These are phyloP conservation scores for Tylopilus sp. DNA, from an alignment of 768 basidiomycete genomes.

Conservation along the genomic window DNA sequence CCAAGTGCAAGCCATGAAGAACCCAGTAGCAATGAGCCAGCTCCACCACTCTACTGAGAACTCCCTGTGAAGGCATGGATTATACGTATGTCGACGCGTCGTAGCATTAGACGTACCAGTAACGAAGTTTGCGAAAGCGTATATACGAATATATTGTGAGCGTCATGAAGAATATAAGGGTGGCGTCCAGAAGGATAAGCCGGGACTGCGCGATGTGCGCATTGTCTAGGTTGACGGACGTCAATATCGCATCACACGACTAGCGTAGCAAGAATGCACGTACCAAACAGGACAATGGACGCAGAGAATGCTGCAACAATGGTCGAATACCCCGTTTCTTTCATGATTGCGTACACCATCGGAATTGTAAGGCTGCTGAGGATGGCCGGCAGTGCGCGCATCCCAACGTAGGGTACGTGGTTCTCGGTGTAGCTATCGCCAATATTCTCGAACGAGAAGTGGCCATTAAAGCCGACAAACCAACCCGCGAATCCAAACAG, in stretches of 20 bases:
- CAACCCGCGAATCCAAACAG: conserved; percentile 92
- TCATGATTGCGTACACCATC: conserved; percentile 94
- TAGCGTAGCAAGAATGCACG: conserved; percentile 25
- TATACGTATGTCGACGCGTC: not conserved
- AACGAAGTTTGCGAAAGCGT: conserved; percentile 91
- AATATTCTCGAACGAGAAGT: conserved; percentile 92
- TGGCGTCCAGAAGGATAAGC: conserved; percentile 91
- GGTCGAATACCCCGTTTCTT: conserved; percentile 94
- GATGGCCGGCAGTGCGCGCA: conserved; percentile 90
- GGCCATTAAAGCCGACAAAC: conserved; percentile 94
- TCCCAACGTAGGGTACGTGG: conserved; percentile 91
- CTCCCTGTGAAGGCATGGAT: conserved; percentile 48
- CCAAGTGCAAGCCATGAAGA: conserved; percentile 94
- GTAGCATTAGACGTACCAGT: conserved; percentile 50
- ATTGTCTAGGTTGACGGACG: conserved; percentile 59
- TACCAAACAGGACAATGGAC: conserved; percentile 81
- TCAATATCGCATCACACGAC: not conserved
- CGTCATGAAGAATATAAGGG: conserved; percentile 93
- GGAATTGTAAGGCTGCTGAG: conserved; percentile 89
- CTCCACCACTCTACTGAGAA: conserved; percentile 92
- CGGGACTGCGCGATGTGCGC: conserved; percentile 96
- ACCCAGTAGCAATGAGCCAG: conserved; percentile 87
- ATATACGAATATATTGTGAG: conserved; percentile 92
- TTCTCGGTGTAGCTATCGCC: conserved; percentile 87
- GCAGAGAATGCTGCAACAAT: conserved; percentile 90